Evolutionary conservation across 2,329 filamentous ascomycete genomes (phyloP).

Genomic region (Fusarium oligoseptatum): DNA sequence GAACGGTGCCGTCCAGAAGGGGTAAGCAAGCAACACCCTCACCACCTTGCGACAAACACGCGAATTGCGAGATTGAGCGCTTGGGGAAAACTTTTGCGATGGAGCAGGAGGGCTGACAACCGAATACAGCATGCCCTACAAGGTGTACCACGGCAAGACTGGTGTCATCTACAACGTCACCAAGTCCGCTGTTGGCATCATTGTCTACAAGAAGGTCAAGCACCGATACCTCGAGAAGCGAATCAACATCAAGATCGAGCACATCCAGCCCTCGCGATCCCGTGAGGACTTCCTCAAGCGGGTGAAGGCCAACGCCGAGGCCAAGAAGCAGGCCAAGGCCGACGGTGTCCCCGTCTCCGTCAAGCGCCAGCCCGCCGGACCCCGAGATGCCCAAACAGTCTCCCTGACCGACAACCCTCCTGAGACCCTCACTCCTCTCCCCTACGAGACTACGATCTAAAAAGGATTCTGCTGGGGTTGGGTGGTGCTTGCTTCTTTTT

Average conservation of each 20-base stretch:
- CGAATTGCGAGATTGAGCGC: constrained; percentile 32
- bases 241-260: constrained; percentile 98
- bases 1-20: constrained; percentile 98
- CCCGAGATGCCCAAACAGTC: constrained; percentile 85
- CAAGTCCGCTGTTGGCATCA: constrained; percentile 97
- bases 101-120: constrained; percentile 50
- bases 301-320: constrained; percentile 95
- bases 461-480: constrained; percentile 47
- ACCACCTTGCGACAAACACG: constrained; percentile 31
- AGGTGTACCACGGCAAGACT: constrained; percentile 99
- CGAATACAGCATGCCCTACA: constrained; percentile 88
- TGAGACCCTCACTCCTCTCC: constrained; percentile 90
- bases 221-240: constrained; percentile 99
- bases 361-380: constrained; percentile 88
- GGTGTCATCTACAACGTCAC: constrained; percentile 99
- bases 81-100: constrained; percentile 10
- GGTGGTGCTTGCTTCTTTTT: constrained; percentile 56
- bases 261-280: constrained; percentile 93
- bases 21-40: constrained; percentile 71
- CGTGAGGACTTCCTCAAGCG: constrained; percentile 96
- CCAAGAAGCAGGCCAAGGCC: constrained; percentile 93
- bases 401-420: constrained; percentile 85
- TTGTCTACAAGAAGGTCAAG: constrained; percentile 99
- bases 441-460: constrained; percentile 99
- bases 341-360: constrained; percentile 89